These are phyloP conservation scores for Linnemannia hyalina DNA, from an alignment of 192 early-diverging fungal species.

Conservation along the genomic window DNA sequence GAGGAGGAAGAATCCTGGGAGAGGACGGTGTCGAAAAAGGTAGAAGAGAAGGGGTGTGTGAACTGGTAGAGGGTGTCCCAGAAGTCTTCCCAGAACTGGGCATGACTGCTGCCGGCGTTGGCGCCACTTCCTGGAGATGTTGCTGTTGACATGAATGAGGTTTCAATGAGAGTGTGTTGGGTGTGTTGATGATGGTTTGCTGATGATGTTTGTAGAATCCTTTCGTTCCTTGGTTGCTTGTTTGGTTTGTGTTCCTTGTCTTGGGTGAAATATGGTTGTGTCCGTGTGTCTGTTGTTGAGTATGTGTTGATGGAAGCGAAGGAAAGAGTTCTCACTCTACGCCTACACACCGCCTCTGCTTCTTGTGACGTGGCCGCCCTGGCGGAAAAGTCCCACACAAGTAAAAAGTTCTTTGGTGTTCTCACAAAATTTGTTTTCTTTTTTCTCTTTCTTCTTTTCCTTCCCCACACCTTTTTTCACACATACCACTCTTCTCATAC, in stretches of 20 bases:
- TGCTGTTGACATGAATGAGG: constrained; percentile 4
- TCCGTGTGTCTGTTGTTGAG: not conserved
- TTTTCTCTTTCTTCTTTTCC: constrained; percentile 15
- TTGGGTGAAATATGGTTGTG: not conserved
- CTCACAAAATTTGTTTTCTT: constrained; percentile 7
- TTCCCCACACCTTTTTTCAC: not conserved
- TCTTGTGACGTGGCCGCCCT: not conserved
- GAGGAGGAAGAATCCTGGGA: not conserved
- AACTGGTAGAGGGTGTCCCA: constrained; percentile 56
- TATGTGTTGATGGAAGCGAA: not conserved
- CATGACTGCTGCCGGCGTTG: not conserved
- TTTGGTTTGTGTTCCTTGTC: constrained; percentile 3
- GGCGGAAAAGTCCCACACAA: not conserved
- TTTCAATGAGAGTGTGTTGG: not conserved
- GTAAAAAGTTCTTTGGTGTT: not conserved
- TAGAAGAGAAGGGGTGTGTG: constrained; percentile 52
- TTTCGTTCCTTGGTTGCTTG: not conserved
- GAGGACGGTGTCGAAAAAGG: constrained; percentile 51
- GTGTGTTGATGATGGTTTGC: not conserved
- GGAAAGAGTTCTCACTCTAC: not conserved
- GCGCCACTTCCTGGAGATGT: not conserved
- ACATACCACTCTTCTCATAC: not conserved
- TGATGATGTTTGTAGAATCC: not conserved
- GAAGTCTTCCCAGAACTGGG: constrained; percentile 55
- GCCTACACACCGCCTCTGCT: not conserved